Percentiles rank a stretch among this genome's conserved stretches.
Evolutionary conservation across 148 eudicot genomes (phyloP).

Genomic region (Vaccinium corymbosum): DNA sequence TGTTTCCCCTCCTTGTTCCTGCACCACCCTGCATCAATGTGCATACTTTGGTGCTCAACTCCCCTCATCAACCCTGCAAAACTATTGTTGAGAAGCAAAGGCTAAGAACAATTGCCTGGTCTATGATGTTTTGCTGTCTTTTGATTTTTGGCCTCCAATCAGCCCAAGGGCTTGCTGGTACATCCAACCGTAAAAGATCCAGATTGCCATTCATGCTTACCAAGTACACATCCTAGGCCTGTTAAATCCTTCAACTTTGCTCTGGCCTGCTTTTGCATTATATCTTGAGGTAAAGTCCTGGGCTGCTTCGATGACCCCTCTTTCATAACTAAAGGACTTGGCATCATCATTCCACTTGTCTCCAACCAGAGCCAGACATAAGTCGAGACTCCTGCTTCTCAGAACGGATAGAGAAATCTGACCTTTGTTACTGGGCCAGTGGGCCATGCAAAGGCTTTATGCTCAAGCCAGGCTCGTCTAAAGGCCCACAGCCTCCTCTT

Average conservation of each 20-base stretch:
- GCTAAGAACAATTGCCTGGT: background rate
- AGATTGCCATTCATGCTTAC: background rate
- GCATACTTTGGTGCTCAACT: background rate
- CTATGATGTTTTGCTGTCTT: background rate
- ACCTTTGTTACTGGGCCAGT: background rate
- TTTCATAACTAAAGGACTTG: background rate
- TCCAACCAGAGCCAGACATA: background rate
- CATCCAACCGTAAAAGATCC: background rate
- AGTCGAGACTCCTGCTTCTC: background rate
- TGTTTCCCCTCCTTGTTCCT: background rate
- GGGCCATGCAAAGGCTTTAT: background rate
- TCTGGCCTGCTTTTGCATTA: background rate
- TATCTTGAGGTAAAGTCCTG: background rate
- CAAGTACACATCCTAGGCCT: background rate
- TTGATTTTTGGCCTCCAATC: background rate
- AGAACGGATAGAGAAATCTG: background rate
- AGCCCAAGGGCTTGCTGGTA: background rate
- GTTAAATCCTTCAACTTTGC: background rate
- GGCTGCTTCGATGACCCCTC: background rate
- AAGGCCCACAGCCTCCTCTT: background rate
- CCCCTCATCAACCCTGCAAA: background rate
- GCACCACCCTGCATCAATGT: background rate
- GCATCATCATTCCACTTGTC: background rate
- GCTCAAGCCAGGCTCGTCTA: background rate
- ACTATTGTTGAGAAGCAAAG: background rate